Conservation (phyloP, 208 protist genomes). For the Trypanosoma vivax region DNA sequence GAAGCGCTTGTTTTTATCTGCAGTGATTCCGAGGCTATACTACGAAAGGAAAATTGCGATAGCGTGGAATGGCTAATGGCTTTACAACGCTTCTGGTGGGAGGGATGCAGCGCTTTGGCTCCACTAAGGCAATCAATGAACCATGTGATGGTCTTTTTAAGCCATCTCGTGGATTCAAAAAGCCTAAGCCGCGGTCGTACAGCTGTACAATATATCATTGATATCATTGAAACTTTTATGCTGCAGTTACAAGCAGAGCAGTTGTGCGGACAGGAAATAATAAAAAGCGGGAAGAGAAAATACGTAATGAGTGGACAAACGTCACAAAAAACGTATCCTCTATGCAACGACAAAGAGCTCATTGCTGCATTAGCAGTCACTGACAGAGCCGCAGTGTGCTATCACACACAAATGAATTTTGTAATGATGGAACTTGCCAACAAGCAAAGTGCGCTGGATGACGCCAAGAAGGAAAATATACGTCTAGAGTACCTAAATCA, state of each 20-base stretch:
- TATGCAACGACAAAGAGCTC: conserved; percentile 32
- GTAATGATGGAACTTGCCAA: conserved; percentile 51
- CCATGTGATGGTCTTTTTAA: conserved; percentile 19
- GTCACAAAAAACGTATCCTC: not conserved
- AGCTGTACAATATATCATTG: conserved; percentile 30
- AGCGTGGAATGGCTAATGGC: conserved; percentile 33
- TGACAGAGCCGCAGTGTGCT: conserved; percentile 57
- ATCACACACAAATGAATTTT: conserved; percentile 67
- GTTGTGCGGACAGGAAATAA: no score
- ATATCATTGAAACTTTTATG: conserved; percentile 8
- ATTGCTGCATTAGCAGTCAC: conserved; percentile 47
- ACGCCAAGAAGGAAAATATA: conserved; percentile 22
- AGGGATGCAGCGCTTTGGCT: conserved; percentile 27
- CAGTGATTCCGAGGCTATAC: not conserved
- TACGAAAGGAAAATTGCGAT: conserved; percentile 2
- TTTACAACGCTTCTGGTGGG: conserved; percentile 61
- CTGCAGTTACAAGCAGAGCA: not conserved
- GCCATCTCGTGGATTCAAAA: conserved; percentile 27
- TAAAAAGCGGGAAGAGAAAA: not conserved
- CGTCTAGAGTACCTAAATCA: conserved; percentile 30
- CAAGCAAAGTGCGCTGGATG: conserved; percentile 37
- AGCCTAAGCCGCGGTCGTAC: conserved; percentile 33
- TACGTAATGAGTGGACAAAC: not conserved
- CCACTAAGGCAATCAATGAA: conserved; percentile 17
- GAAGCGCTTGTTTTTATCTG: conserved; percentile 25